Evolutionary conservation across 1,139 yeast genomes (phyloP).

Genomic region (Spencermartinsiella ligniputridi): DNA sequence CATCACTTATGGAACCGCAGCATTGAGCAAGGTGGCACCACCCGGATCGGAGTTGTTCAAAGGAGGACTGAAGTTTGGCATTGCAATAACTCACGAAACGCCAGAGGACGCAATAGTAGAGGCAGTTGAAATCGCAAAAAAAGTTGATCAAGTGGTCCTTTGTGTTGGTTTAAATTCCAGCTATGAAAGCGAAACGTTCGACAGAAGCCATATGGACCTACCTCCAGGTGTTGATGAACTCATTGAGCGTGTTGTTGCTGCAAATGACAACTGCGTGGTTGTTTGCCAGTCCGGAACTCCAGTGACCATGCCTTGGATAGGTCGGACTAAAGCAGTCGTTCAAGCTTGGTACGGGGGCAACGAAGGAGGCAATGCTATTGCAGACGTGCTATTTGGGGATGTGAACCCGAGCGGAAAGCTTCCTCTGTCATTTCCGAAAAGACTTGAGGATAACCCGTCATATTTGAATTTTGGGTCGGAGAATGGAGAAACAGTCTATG

Average conservation of each 20-base stretch:
- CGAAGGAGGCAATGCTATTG: conserved; percentile 49
- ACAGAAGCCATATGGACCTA: conserved; percentile 41
- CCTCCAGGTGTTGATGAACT: conserved; percentile 50
- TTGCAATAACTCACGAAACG: conserved; percentile 10
- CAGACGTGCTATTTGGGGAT: conserved; percentile 59
- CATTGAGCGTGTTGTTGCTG: conserved; percentile 43
- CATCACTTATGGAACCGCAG: conserved; percentile 51
- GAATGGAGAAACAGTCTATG: conserved; percentile 52
- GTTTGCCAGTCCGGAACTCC: conserved; percentile 64
- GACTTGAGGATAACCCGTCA: conserved; percentile 46
- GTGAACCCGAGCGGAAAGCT: conserved; percentile 61
- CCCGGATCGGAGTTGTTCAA: conserved; percentile 38
- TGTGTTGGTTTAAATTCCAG: conserved; percentile 45
- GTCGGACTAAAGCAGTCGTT: conserved; percentile 44
- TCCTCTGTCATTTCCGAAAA: conserved; percentile 54
- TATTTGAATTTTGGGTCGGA: conserved; percentile 42
- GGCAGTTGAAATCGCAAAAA: conserved; percentile 43
- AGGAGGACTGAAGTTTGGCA: conserved; percentile 21
- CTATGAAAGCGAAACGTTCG: conserved; percentile 52
- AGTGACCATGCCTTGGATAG: conserved; percentile 55
- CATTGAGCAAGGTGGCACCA: conserved; percentile 36
- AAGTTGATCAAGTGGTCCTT: conserved; percentile 45
- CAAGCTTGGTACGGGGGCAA: conserved; percentile 51
- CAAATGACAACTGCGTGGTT: conserved; percentile 48
- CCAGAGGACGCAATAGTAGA: conserved; percentile 33